A percentile compares a stretch with the other conserved stretches of the same genome.
phyloP scores from a whole-genome alignment of 306 rosid species.

The Pyrus pyrifolia region DNA sequence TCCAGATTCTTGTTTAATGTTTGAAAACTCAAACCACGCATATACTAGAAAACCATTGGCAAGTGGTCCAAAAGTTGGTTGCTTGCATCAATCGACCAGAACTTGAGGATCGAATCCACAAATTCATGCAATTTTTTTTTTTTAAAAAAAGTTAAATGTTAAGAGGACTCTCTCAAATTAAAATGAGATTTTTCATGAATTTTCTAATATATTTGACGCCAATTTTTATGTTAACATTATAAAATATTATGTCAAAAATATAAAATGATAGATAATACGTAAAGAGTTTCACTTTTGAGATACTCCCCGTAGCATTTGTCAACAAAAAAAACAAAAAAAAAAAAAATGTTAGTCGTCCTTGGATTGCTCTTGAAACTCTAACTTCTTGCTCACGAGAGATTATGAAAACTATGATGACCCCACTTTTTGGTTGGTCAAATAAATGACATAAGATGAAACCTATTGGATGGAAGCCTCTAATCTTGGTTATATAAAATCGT shows the following conservation, averaged over 20 bases:
- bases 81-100: background rate
- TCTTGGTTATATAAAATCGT: background rate
- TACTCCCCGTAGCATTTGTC: too few species aligned
- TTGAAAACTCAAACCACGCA: background rate
- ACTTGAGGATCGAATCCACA: background rate
- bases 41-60: background rate
- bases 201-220: too few species aligned
- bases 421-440: constrained; percentile 3
- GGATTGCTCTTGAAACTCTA: background rate
- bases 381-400: background rate
- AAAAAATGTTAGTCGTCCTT: background rate
- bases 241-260: too few species aligned
- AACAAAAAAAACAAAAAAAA: too few species aligned
- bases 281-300: too few species aligned
- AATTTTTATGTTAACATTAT: rapidly evolving
- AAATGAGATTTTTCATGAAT: too few species aligned
- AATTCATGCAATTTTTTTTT: background rate
- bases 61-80: constrained; percentile 9
- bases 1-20: background rate
- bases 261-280: too few species aligned
- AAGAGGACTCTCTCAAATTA: too few species aligned
- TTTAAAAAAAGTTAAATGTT: too few species aligned
- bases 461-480: constrained; percentile 1
- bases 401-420: constrained; percentile 1
- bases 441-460: background rate